phyloP scores from a whole-genome alignment of 352 stramenopile species.

The Phytophthora pluvialis region DNA sequence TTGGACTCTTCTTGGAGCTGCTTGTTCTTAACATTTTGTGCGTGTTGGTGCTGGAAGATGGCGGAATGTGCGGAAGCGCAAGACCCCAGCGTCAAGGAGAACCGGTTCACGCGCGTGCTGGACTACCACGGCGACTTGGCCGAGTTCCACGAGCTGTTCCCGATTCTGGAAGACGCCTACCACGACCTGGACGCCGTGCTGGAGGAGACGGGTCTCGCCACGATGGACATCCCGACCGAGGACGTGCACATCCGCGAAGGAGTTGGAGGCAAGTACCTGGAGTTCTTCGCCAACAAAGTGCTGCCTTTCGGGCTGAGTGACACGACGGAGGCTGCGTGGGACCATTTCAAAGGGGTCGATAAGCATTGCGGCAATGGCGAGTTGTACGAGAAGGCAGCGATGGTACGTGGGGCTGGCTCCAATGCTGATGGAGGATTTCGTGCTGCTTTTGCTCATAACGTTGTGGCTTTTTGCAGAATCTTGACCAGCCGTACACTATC shows the following conservation, averaged over 20 bases:
- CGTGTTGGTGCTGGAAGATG: slow-evolving; percentile 24
- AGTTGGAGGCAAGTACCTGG: slow-evolving; percentile 39
- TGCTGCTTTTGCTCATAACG: slow-evolving; percentile 1
- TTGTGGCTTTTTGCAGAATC: slow-evolving; percentile 25
- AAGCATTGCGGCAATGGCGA: slow-evolving; percentile 35
- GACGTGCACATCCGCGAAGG: slow-evolving; percentile 45
- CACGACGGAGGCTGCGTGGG: slow-evolving; percentile 34
- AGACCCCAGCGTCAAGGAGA: slow-evolving; percentile 28
- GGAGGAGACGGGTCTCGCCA: slow-evolving; percentile 35
- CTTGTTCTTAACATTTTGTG: background rate
- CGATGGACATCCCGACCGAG: slow-evolving; percentile 33
- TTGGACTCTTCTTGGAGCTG: background rate
- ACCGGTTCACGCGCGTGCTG: slow-evolving; percentile 29
- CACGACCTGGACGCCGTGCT: slow-evolving; percentile 36
- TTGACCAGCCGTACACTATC: slow-evolving; percentile 37
- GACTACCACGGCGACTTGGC: slow-evolving; percentile 37
- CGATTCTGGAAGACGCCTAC: slow-evolving; percentile 35
- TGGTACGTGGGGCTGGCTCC: slow-evolving; percentile 14
- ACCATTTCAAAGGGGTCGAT: slow-evolving; percentile 38
- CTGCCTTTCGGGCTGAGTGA: slow-evolving; percentile 35
- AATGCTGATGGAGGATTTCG: background rate
- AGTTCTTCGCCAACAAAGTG: slow-evolving; percentile 44
- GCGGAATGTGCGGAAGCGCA: slow-evolving; percentile 30
- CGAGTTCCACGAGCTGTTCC: slow-evolving; percentile 41
- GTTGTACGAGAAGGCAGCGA: slow-evolving; percentile 41